Percentiles rank a stretch among this genome's conserved stretches.
Conservation (phyloP, 2,329 filamentous ascomycete species). For the Botrytis cinerea region DNA sequence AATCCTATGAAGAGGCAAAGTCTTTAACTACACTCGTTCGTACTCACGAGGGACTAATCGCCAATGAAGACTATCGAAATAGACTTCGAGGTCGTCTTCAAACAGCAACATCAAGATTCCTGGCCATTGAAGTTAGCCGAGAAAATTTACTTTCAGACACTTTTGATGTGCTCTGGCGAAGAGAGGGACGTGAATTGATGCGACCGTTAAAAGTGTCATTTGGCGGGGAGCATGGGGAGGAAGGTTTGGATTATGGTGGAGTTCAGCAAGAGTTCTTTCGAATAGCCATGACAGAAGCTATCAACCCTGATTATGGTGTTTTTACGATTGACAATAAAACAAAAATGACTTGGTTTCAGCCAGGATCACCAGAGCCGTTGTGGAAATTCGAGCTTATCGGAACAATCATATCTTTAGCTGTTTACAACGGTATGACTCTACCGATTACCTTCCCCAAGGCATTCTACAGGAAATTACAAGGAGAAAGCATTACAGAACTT, state of each 20-base stretch:
- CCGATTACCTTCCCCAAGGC: constrained; percentile 86
- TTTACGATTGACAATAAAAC: constrained; percentile 79
- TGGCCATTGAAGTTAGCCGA: constrained; percentile 69
- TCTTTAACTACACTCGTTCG: constrained; percentile 58
- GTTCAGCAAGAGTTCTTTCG: constrained; percentile 97
- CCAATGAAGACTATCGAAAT: constrained; percentile 58
- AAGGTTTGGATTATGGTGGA: constrained; percentile 90
- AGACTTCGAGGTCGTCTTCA: constrained; percentile 64
- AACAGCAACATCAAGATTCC: constrained; percentile 67
- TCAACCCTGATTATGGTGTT: constrained; percentile 74
- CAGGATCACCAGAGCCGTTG: constrained; percentile 75
- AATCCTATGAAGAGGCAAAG: constrained; percentile 70
- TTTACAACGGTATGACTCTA: constrained; percentile 91
- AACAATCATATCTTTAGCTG: constrained; percentile 80
- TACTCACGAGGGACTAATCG: constrained; percentile 55
- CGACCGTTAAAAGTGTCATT: constrained; percentile 87
- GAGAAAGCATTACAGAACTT: constrained; percentile 66
- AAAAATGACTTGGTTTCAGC: constrained; percentile 84
- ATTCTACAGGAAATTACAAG: constrained; percentile 79
- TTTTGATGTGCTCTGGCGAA: constrained; percentile 86
- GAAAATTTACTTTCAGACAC: constrained; percentile 69
- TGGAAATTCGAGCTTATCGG: constrained; percentile 93
- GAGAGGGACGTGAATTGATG: constrained; percentile 78
- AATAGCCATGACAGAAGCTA: constrained; percentile 74
- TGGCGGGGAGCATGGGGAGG: constrained; percentile 78